Conservation (phyloP, 163 green algal species). For the Chloromonas sp. region DNA sequence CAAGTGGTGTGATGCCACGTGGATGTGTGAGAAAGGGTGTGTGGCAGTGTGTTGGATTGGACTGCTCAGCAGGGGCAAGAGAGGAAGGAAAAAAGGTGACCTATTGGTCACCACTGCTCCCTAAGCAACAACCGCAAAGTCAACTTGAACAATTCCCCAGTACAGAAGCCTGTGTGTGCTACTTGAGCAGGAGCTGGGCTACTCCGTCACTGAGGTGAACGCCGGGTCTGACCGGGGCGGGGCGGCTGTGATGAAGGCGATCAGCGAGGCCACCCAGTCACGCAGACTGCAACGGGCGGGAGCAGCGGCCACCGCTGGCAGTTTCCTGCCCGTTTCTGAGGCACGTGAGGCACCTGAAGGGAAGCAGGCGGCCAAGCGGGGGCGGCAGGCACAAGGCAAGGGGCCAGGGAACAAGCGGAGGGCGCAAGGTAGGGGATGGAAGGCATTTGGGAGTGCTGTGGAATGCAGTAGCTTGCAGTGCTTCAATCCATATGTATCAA, state of each 20-base stretch:
- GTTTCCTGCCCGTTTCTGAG: too few relatives aligned
- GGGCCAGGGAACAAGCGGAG: too few relatives aligned
- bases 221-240: conserved; percentile 36
- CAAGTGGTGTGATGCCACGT: neutral
- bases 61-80: neutral
- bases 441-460: too few relatives aligned
- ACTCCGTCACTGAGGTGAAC: conserved; percentile 56
- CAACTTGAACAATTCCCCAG: neutral
- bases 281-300: neutral
- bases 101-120: too few relatives aligned
- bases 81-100: neutral
- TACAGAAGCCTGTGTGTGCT: neutral
- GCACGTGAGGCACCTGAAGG: too few relatives aligned
- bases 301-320: too few relatives aligned
- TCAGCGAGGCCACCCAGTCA: conserved; percentile 52
- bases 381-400: too few relatives aligned
- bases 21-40: neutral
- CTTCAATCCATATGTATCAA: too few relatives aligned
- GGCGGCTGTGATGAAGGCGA: conserved; percentile 31
- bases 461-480: too few relatives aligned
- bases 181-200: conserved; percentile 42
- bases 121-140: neutral
- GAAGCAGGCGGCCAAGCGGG: too few relatives aligned
- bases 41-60: neutral
- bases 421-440: too few relatives aligned